Base-by-base conservation (phyloP, 2,329 filamentous ascomycete genomes). In the Kalaharituber pfeilii region DNA sequence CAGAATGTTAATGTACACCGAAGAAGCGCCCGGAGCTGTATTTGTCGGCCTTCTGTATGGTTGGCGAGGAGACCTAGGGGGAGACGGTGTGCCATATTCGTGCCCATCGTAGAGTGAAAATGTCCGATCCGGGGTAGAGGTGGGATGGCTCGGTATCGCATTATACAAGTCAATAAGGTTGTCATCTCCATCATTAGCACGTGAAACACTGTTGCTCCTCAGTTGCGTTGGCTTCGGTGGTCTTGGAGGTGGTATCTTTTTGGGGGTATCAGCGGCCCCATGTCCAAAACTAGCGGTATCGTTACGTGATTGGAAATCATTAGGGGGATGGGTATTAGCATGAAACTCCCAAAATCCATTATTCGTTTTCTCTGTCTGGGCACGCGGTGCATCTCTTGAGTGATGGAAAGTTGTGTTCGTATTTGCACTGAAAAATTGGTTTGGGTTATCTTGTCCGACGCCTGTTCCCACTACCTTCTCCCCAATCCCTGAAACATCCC, bases 401-500 rank as follows among this genome's bases (percentile, higher is more conserved):
- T 4, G 33, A 2, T 5, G 15, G 2, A 15, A 13, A 39, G 20
- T 9, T 13, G 3, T 39, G 13, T 39, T 18, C 13, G 33, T 39
- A 18, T 13, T 15, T 5, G 4, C 5, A 15, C 20, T 18, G 3
- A 15, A 15, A 2, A 15, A 18, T 5, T 13, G 20, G 20, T 39
- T 5, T 15, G 33, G 33, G n/a, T n/a, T n/a, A n/a, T n/a, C n/a
- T n/a, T n/a, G n/a, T 15, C 33, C 33, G 20, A 39, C 20, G 20
- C 13, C 47, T 15, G 29, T 73, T 49, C 72, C 73, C 33, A 84
- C 76, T 0, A 59, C 47, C n/a, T 45, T 18, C 5, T 36, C 20
- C 20, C n/a, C 39, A 7, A 82, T 77, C 0, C 86, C 94, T 0
- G 91, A 98, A 22, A 98, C 86, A 67, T 98, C 91, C 53, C 93